Conservation (phyloP, 2,329 filamentous ascomycete genomes). For the Monilinia polystroma region DNA sequence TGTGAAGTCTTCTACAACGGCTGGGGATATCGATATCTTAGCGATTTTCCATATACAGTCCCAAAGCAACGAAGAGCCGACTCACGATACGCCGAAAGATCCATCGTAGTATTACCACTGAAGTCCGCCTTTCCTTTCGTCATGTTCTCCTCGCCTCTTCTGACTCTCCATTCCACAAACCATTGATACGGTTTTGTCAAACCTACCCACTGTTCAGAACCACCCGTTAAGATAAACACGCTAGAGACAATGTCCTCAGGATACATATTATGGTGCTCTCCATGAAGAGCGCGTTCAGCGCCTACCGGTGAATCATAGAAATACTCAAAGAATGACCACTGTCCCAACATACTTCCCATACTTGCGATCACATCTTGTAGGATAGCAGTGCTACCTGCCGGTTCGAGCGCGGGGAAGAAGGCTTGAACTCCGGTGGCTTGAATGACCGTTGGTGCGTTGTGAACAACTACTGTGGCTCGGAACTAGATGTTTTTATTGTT, state of each 20-base stretch:
- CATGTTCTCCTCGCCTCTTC: background rate
- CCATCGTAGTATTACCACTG: background rate
- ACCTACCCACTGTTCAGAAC: background rate
- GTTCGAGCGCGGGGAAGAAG: conserved; percentile 13
- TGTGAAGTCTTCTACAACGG: background rate
- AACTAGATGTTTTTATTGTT: background rate
- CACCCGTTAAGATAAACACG: background rate
- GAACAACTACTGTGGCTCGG: conserved; percentile 9
- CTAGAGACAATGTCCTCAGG: background rate
- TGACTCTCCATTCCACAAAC: background rate
- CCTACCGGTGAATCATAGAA: background rate
- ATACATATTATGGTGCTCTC: background rate
- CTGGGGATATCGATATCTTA: background rate
- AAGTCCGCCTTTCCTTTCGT: background rate
- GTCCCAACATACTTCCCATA: background rate
- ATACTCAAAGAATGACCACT: conserved; percentile 10
- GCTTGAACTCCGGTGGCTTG: conserved; percentile 12
- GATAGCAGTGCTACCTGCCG: conserved; percentile 26
- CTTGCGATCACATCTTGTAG: conserved; percentile 11
- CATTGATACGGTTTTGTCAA: background rate
- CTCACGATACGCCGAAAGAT: background rate
- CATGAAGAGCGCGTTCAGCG: background rate
- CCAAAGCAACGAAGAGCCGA: background rate
- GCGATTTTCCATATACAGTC: too few relatives aligned
- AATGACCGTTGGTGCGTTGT: background rate